phyloP scores from a whole-genome alignment of 129 eudicot genomes.

The Silybum marianum region DNA sequence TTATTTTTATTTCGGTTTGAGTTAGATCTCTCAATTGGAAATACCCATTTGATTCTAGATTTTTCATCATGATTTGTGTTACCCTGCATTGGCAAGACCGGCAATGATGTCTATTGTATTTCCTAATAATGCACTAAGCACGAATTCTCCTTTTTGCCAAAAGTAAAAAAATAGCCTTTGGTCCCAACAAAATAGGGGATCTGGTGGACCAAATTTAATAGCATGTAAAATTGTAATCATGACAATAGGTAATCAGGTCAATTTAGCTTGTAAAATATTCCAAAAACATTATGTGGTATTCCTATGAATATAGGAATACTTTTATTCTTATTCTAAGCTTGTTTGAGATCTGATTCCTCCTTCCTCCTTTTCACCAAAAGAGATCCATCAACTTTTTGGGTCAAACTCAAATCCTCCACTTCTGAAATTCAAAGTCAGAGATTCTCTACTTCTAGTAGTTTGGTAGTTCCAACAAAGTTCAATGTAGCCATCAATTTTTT shows the following conservation, averaged over 20 bases:
- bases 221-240: constrained; percentile 10
- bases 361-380: background rate
- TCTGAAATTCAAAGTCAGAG: background rate
- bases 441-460: constrained; percentile 13
- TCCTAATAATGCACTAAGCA: no score
- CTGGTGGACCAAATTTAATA: constrained; percentile 14
- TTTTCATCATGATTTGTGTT: background rate
- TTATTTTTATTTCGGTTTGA: background rate
- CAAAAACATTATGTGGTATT: background rate
- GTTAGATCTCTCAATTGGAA: background rate
- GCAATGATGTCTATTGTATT: no score
- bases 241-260: constrained; percentile 8
- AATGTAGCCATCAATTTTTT: background rate
- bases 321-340: background rate
- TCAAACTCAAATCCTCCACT: background rate
- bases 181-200: constrained; percentile 1
- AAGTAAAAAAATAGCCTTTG: background rate
- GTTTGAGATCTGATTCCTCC: background rate
- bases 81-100: no score
- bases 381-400: constrained; percentile 12
- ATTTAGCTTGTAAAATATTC: background rate
- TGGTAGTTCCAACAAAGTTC: constrained; percentile 4
- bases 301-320: background rate
- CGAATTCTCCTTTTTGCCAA: background rate
- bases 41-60: background rate